Conservation (phyloP, 202 grass and related monocot species). For the Elaeis oleifera region DNA sequence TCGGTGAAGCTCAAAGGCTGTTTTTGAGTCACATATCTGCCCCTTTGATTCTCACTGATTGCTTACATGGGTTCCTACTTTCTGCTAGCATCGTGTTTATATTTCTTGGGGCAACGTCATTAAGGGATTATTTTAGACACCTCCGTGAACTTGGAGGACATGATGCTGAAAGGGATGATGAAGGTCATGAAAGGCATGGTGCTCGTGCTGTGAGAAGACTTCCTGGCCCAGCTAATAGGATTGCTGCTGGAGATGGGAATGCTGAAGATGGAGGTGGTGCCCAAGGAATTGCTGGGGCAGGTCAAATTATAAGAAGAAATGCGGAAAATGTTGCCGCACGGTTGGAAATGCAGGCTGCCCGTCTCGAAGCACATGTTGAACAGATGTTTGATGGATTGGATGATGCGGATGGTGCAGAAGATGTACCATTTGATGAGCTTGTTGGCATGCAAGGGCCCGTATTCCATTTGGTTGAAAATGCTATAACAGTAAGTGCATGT, state of each 20-base stretch:
- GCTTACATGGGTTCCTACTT: constrained; percentile 90
- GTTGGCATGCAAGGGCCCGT: constrained; percentile 99
- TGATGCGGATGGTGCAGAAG: constrained; percentile 96
- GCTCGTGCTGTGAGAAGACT: constrained; percentile 89
- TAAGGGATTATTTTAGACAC: constrained; percentile 97
- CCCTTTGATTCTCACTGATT: constrained; percentile 92
- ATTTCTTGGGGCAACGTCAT: constrained; percentile 95
- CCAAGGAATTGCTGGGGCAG: constrained; percentile 67
- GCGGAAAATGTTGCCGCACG: constrained; percentile 97
- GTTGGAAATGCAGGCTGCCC: constrained; percentile 45
- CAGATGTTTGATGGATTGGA: constrained; percentile 98
- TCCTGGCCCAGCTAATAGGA: constrained; percentile 65
- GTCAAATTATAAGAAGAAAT: constrained; percentile 83
- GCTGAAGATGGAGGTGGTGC: constrained; percentile 63
- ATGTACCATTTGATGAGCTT: constrained; percentile 97
- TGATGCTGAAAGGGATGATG: constrained; percentile 81
- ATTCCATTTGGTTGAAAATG: constrained; percentile 98
- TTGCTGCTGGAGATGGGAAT: constrained; percentile 55
- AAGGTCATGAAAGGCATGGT: constrained; percentile 72
- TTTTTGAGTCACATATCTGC: constrained; percentile 85
- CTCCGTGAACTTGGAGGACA: constrained; percentile 82
- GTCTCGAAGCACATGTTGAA: constrained; percentile 96
- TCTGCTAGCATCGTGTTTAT: constrained; percentile 96
- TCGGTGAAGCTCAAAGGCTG: constrained; percentile 84
- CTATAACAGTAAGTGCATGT: constrained; percentile 70